Conservation (phyloP, 257 asterid species). For the Lantana camara region DNA sequence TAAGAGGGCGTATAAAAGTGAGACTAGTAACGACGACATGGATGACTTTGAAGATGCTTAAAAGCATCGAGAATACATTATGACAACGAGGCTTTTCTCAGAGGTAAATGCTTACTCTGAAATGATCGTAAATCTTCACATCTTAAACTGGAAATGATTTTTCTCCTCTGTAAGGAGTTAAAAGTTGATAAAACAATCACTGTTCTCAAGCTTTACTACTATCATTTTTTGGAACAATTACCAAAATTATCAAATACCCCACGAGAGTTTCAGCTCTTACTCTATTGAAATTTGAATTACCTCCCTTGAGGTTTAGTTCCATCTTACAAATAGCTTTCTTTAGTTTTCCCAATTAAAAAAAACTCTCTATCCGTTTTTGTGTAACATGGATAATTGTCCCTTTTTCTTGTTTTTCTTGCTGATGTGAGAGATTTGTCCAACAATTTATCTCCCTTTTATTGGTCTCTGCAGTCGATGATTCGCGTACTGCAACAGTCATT, state of each 20-base stretch:
- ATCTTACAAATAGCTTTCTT: too few relatives aligned
- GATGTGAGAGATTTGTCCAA: too few relatives aligned
- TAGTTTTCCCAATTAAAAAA: too few relatives aligned
- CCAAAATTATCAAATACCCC: too few relatives aligned
- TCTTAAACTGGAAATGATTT: too few relatives aligned
- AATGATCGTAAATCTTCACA: not conserved
- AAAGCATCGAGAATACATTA: slow-evolving; percentile 52
- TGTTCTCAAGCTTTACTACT: not conserved
- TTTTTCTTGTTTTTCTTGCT: too few relatives aligned
- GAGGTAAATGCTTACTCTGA: slow-evolving; percentile 51
- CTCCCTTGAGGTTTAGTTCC: too few relatives aligned
- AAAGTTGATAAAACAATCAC: not conserved
- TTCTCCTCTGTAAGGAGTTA: not conserved
- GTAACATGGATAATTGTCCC: too few relatives aligned
- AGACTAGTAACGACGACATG: slow-evolving; percentile 43
- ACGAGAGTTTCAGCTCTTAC: too few relatives aligned
- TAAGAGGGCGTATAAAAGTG: slow-evolving; percentile 48
- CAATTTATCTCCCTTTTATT: slow-evolving; percentile 11
- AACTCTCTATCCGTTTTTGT: too few relatives aligned
- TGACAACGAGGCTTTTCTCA: slow-evolving; percentile 68
- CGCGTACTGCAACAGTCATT: slow-evolving; percentile 29
- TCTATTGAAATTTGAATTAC: too few relatives aligned
- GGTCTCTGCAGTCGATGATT: slow-evolving; percentile 44
- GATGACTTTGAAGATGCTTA: slow-evolving; percentile 33
- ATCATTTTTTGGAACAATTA: too few relatives aligned